Percentiles rank a stretch among this genome's conserved stretches.
phyloP scores from a whole-genome alignment of 192 early-diverging fungal species.

The Piromyces sp. region DNA sequence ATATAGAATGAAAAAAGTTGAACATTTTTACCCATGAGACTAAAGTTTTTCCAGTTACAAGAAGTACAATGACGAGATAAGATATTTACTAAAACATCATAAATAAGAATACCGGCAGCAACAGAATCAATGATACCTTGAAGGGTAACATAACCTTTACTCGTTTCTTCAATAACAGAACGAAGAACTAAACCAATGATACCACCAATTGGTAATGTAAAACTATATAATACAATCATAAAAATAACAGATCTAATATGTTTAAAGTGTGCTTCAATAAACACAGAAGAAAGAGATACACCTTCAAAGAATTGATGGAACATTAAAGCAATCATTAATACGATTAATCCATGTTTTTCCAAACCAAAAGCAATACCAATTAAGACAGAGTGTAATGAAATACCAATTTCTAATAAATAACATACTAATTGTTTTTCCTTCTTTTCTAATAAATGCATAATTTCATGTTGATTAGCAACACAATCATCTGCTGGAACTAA shows the following conservation, averaged over 20 bases:
- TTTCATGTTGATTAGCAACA: not conserved
- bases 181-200: slow-evolving; percentile 58
- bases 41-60: not conserved
- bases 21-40: not conserved
- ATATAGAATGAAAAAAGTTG: slow-evolving; percentile 23
- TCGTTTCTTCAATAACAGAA: slow-evolving; percentile 31
- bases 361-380: slow-evolving; percentile 52
- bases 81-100: slow-evolving; percentile 56
- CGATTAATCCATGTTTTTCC: slow-evolving; percentile 32
- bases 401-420: slow-evolving; percentile 58
- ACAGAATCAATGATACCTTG: slow-evolving; percentile 68
- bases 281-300: slow-evolving; percentile 26
- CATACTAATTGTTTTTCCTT: not conserved
- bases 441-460: not conserved
- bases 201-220: slow-evolving; percentile 71
- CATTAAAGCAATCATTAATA: slow-evolving; percentile 41
- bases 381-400: slow-evolving; percentile 57
- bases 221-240: slow-evolving; percentile 27
- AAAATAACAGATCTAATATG: slow-evolving; percentile 16
- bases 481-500: not conserved
- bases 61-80: not conserved
- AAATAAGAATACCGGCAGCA: slow-evolving; percentile 66
- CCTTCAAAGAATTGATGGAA: slow-evolving; percentile 70
- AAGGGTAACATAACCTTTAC: slow-evolving; percentile 28
- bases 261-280: slow-evolving; percentile 30